Evolutionary conservation across 192 early-diverging fungal species (phyloP).

Genomic region (Kickxella alabastrina): DNA sequence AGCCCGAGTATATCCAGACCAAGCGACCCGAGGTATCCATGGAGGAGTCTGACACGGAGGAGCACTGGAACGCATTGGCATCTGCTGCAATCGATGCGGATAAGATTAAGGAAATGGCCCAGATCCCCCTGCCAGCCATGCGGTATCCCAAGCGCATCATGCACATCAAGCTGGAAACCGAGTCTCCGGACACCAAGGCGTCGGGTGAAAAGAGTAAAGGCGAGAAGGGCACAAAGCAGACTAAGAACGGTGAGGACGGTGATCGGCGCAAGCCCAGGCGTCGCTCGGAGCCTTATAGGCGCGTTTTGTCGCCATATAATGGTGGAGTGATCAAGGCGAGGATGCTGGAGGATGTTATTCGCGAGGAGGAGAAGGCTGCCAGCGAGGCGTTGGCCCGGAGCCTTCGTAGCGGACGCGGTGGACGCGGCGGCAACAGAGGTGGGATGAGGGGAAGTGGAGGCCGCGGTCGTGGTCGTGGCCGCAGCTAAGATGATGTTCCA

Average conservation of each 20-base stretch:
- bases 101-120: slow-evolving; percentile 10
- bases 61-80: slow-evolving; percentile 33
- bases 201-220: slow-evolving; percentile 7
- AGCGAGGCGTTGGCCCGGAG: slow-evolving; percentile 3
- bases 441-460: slow-evolving; percentile 6
- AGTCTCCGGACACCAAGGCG: not conserved
- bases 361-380: slow-evolving; percentile 27
- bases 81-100: slow-evolving; percentile 36
- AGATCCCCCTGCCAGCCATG: slow-evolving; percentile 28
- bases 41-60: slow-evolving; percentile 45
- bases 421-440: slow-evolving; percentile 6
- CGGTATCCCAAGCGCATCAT: slow-evolving; percentile 31
- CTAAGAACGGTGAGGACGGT: no score
- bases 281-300: slow-evolving; percentile 9
- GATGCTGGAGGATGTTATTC: slow-evolving; percentile 42
- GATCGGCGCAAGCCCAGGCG: slow-evolving; percentile 1
- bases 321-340: slow-evolving; percentile 37
- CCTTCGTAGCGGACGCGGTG: slow-evolving; percentile 8
- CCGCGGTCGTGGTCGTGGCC: slow-evolving; percentile 25
- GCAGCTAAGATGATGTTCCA: not conserved
- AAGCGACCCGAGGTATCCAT: slow-evolving; percentile 22
- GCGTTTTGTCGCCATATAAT: slow-evolving; percentile 29
- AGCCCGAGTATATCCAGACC: slow-evolving; percentile 18
- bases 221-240: no score
- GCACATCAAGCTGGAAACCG: slow-evolving; percentile 8